phyloP scores from a whole-genome alignment of 768 basidiomycete species.

The Mycena albidolilacea region DNA sequence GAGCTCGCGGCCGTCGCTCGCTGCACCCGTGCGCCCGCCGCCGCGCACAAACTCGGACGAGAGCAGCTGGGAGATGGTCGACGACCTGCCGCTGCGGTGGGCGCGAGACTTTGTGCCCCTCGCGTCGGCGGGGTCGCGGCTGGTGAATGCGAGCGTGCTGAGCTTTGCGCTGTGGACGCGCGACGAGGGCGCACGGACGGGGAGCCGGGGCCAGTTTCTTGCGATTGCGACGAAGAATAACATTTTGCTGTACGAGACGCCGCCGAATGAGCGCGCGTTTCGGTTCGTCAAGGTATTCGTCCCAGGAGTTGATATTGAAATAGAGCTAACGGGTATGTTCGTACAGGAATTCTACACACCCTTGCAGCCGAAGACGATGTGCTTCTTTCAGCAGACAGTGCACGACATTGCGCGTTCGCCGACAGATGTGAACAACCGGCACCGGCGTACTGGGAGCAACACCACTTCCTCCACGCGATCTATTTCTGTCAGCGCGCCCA shows the following conservation, averaged over 20 bases:
- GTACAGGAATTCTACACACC: slow-evolving; percentile 89
- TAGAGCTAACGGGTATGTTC: slow-evolving; percentile 3
- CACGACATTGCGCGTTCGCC: slow-evolving; percentile 64
- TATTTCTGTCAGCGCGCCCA: neutral
- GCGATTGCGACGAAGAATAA: slow-evolving; percentile 83
- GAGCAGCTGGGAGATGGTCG: slow-evolving; percentile 81
- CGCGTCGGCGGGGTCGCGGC: slow-evolving; percentile 75
- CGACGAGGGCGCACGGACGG: slow-evolving; percentile 56
- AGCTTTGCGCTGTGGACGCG: slow-evolving; percentile 82
- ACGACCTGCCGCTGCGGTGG: slow-evolving; percentile 84
- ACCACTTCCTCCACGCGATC: slow-evolving; percentile 50
- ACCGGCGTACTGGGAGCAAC: slow-evolving; percentile 59
- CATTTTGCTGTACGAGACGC: slow-evolving; percentile 86
- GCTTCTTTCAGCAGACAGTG: slow-evolving; percentile 80
- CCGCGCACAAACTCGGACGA: slow-evolving; percentile 55
- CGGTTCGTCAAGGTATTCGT: slow-evolving; percentile 80
- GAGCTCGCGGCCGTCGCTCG: neutral
- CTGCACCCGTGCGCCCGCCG: slow-evolving; percentile 8
- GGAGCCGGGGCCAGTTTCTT: slow-evolving; percentile 67
- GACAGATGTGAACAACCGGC: slow-evolving; percentile 54
- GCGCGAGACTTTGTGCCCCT: slow-evolving; percentile 90
- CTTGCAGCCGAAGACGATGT: slow-evolving; percentile 72
- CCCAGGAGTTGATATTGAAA: neutral
- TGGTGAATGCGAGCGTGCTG: slow-evolving; percentile 69
- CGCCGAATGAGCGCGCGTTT: slow-evolving; percentile 86